Base-by-base conservation (phyloP, 1,284 basidiomycete species). In the Bjerkandera adusta region DNA sequence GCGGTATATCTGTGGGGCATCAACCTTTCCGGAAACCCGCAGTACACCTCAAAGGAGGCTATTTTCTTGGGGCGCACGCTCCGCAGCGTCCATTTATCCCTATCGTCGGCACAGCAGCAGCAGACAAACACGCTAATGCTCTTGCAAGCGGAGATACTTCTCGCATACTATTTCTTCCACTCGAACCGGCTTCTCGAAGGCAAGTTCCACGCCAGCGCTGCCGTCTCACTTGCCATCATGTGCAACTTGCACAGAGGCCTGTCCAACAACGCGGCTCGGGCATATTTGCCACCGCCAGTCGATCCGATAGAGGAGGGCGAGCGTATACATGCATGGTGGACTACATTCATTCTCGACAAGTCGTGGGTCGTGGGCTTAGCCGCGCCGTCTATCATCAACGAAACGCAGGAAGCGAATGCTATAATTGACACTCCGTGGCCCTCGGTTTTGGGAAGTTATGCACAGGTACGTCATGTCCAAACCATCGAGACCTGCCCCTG, bases 91-190 rank as follows among this genome's bases (percentile, higher is more conserved):
- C 57, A 63, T 13, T 61, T 43, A 45, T 62, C 53, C 43, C 62
- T 58, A 43, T 64, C 29, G 36, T 20, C 56, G n/a, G 57, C 62
- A 4, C 63, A 64, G 32, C 58, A 60, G 38, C 58, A 64, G 33
- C 57, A 59, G 41, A 57, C 66, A 10, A 52, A 70, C 15, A 63
- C 76, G 29, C 52, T 79, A 5, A 62, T 70, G 39, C 59, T 57
- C 16, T 61, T 72, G 12, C 70, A 72, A 50, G 70, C 71, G 0
- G 68, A 72, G 41, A 57, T 70, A 3, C 60, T 75, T 2, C 59
- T 75, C 20, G 67, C 70, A 0, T 61, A 65, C 35, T 73, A 71
- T 52, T 71, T 69, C 54, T 63, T 68, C 36, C 62, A 60, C 32
- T 59, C 65, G n/a, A 64, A 63, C 13, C 57, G 66, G n/a, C 53